Evolutionary conservation across 805 yeast genomes (phyloP).

Genomic region (Diddensiella transvaalensis): DNA sequence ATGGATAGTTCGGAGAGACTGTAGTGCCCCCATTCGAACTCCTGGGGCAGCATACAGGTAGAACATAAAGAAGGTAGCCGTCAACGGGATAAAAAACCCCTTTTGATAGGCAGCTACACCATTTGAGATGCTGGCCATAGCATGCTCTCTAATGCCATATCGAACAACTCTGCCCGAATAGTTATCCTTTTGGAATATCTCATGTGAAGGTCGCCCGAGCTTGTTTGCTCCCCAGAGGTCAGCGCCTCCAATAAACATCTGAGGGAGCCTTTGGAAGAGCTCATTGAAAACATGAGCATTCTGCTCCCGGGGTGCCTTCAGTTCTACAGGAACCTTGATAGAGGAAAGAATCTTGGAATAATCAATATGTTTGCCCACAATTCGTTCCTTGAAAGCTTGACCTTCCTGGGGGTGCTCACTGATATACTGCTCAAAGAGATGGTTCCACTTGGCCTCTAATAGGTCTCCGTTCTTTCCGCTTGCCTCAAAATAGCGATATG

Average conservation of each 20-base stretch:
- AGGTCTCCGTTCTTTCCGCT: background rate
- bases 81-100: slow-evolving; percentile 40
- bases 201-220: slow-evolving; percentile 7
- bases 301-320: slow-evolving; percentile 8
- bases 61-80: slow-evolving; percentile 39
- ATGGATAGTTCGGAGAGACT: slow-evolving; percentile 43
- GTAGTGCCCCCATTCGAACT: slow-evolving; percentile 46
- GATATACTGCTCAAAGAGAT: background rate
- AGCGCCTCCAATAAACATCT: slow-evolving; percentile 1
- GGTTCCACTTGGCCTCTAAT: background rate
- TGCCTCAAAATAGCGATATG: too few species aligned
- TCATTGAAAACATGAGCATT: background rate
- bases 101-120: slow-evolving; percentile 51
- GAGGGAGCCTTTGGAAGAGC: background rate
- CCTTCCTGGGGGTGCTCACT: background rate
- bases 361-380: background rate
- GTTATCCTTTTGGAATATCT: background rate
- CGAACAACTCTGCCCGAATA: slow-evolving; percentile 36
- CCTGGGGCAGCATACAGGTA: slow-evolving; percentile 49
- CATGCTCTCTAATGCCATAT: slow-evolving; percentile 98
- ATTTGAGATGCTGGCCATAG: slow-evolving; percentile 96
- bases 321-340: background rate
- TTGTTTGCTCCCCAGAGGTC: slow-evolving; percentile 7
- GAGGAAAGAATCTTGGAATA: background rate
- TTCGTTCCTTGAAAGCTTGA: background rate